Evolutionary conservation across 148 eudicot genomes (phyloP).

Genomic region (Fagopyrum esculentum): DNA sequence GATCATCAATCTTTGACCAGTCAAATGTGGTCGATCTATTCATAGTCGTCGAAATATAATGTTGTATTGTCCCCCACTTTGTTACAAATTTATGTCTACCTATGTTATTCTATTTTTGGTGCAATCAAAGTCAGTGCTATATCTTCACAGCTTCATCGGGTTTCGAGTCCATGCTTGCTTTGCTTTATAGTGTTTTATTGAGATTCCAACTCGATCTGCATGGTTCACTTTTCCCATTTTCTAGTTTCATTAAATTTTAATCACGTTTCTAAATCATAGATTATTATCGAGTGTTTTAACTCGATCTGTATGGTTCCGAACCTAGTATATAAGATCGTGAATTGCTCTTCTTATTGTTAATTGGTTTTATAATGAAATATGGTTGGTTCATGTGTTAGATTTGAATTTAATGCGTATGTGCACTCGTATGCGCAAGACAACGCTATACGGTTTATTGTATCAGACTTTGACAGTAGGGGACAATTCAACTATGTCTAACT

Average conservation of each 20-base stretch:
- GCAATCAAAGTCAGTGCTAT: constrained; percentile 1
- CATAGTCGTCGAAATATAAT: not conserved
- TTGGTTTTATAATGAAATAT: not conserved
- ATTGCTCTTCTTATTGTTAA: no score
- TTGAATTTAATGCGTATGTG: no score
- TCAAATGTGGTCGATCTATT: not conserved
- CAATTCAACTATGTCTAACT: no score
- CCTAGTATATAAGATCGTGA: no score
- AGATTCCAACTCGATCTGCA: not conserved
- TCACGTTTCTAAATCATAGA: not conserved
- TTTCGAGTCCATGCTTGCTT: constrained; percentile 5
- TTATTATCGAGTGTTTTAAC: no score
- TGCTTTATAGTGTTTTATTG: not conserved
- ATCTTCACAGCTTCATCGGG: not conserved
- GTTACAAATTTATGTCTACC: not conserved
- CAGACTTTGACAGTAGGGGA: no score
- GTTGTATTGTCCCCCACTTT: constrained; percentile 5
- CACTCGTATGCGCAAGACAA: no score
- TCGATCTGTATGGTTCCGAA: no score
- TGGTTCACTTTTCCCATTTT: not conserved
- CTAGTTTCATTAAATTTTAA: not conserved
- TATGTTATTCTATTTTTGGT: not conserved
- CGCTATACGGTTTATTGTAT: no score
- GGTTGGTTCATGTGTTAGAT: not conserved
- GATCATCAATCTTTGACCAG: not conserved